Conservation (phyloP, 208 protist species). For the Crithidia thermophila region DNA sequence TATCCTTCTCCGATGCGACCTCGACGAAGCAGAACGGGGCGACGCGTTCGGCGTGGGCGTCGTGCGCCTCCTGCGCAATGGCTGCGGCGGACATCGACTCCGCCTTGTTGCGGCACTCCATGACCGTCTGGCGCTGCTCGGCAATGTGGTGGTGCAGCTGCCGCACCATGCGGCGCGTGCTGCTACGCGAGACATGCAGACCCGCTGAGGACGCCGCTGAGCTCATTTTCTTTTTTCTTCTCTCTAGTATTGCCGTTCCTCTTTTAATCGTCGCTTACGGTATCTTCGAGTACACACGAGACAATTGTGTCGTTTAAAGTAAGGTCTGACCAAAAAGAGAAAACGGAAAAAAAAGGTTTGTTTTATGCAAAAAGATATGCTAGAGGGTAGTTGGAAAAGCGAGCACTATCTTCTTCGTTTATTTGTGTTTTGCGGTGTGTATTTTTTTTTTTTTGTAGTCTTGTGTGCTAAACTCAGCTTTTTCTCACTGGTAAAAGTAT, state of each 20-base stretch:
- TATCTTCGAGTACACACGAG: neutral
- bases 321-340: neutral
- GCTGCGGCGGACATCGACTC: constrained; percentile 59
- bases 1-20: constrained; percentile 54
- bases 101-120: constrained; percentile 56
- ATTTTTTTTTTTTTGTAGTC: too few relatives aligned
- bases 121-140: constrained; percentile 61
- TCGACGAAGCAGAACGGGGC: constrained; percentile 62
- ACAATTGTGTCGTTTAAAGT: too few relatives aligned
- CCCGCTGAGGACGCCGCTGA: constrained; percentile 9
- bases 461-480: too few relatives aligned
- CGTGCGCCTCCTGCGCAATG: constrained; percentile 19
- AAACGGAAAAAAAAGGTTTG: neutral
- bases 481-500: too few relatives aligned
- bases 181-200: constrained; percentile 31
- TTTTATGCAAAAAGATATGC: too few relatives aligned
- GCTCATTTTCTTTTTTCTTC: constrained; percentile 12
- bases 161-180: constrained; percentile 55
- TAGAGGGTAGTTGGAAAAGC: too few relatives aligned
- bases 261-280: neutral
- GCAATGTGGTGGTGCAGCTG: constrained; percentile 52
- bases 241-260: neutral
- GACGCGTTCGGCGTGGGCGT: neutral
- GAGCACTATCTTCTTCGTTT: too few relatives aligned
- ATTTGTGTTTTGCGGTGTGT: too few relatives aligned